Conservation (phyloP, 2,329 filamentous ascomycete genomes). For the Ploettnerulaceae sp. region DNA sequence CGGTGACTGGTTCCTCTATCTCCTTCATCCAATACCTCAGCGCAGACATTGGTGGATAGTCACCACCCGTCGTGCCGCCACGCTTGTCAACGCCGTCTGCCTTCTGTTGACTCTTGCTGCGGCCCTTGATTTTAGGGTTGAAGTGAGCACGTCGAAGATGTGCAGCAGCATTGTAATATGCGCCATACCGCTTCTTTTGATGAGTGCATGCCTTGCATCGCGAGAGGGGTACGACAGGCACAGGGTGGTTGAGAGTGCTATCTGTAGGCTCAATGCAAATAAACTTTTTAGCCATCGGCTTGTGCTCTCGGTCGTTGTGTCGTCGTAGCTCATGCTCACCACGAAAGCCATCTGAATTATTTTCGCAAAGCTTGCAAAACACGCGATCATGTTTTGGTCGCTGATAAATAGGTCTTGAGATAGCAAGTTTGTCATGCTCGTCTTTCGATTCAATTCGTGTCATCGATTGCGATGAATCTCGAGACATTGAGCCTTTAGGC, state of each 20-base stretch:
- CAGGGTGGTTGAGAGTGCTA: constrained; percentile 43
- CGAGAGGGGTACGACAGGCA: constrained; percentile 56
- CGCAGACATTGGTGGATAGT: constrained; percentile 52
- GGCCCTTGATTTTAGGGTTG: constrained; percentile 54
- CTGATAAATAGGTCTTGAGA: constrained; percentile 34
- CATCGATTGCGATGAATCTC: constrained; percentile 31
- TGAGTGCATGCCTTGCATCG: constrained; percentile 66
- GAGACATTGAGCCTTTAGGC: constrained; percentile 31
- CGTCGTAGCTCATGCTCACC: constrained; percentile 81
- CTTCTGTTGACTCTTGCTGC: constrained; percentile 35
- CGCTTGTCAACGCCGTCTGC: constrained; percentile 41
- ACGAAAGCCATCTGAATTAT: constrained; percentile 80
- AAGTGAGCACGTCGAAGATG: constrained; percentile 88
- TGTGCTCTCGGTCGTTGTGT: constrained; percentile 65
- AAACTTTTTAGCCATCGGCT: constrained; percentile 48
- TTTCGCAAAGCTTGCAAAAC: constrained; percentile 67
- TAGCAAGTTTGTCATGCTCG: constrained; percentile 32
- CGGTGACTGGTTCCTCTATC: constrained; percentile 38
- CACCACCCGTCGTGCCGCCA: constrained; percentile 49
- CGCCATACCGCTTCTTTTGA: constrained; percentile 81
- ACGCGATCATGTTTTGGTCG: constrained; percentile 34
- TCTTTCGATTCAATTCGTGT: constrained; percentile 30
- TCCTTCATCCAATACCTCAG: constrained; percentile 56
- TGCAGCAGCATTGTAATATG: constrained; percentile 92
- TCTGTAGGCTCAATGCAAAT: constrained; percentile 51